Base-by-base conservation (phyloP, 2,329 filamentous ascomycete species). In the Xylariales sp. region DNA sequence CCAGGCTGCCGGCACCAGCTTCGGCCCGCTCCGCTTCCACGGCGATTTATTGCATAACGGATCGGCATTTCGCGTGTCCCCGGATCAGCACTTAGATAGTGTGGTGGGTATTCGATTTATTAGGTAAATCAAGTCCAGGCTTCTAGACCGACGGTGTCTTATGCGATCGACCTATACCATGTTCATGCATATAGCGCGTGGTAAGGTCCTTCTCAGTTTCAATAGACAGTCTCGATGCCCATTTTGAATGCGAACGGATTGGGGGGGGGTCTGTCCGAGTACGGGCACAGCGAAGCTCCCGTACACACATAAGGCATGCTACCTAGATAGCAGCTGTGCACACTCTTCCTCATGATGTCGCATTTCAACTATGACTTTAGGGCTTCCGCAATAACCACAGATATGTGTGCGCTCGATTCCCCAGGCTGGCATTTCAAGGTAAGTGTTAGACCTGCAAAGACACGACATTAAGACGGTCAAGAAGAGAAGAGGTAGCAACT, bases 21-120 rank as follows among this genome's bases (percentile, higher is more conserved):
- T 60, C 65, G 65, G 65, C 55, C 60, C 65, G 65, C 49, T 59
- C 65, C 60, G 65, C 55, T 43, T 43, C 43, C 14, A 36, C 16
- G 2, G 3, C 36, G 28, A 39, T 46, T 8, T 46, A 10, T 53
- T 18, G 45, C 62, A 36, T 52, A 8, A 52, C 10, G 39, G 48
- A 59, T 59, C 46, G 39, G 50, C 36, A 45, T 45, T 36, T 45
- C n/a, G 34, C 36, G 14, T 43, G 46, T 64, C 46, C 28, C 28
- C 56, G 50, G 16, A 43, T 57, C 45, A 2, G 32, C 41, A 39
- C 45, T 46, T n/a, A 46, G 28, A 28, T 52, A 30, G 14, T 50
- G 49, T 54, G 23, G 28, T 46, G 32, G 43, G 36, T 48, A 28
- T 34, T 8, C 5, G 18, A 9, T 59, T 34, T 52, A 48, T 34